Percentiles rank a stretch among this genome's conserved stretches.
Evolutionary conservation across 331 rosid species (phyloP).

Genomic region (Acacia concinna): DNA sequence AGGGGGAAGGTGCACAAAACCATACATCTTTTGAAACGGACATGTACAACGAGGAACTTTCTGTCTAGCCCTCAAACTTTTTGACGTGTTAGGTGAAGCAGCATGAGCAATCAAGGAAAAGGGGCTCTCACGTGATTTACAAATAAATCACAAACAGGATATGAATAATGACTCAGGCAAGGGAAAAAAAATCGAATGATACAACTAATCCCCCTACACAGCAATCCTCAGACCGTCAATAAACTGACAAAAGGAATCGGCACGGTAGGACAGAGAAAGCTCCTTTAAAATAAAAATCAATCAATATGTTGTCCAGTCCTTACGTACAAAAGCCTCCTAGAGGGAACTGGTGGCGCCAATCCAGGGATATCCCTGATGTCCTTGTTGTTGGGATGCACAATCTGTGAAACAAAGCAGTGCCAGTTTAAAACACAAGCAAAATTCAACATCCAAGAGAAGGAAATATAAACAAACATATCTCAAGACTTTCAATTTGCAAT

Average conservation of each 20-base stretch:
- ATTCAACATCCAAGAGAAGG: neutral
- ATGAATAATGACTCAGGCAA: conserved; percentile 45
- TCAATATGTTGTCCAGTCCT: conserved; percentile 48
- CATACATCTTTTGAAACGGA: conserved; percentile 22
- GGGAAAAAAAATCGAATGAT: conserved; percentile 34
- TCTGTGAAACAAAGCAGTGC: conserved; percentile 52
- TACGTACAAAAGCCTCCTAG: conserved; percentile 79
- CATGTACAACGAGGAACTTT: conserved; percentile 29
- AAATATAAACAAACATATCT: neutral
- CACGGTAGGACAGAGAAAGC: conserved; percentile 35
- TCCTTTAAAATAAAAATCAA: conserved; percentile 28
- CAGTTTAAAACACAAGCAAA: neutral
- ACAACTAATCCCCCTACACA: conserved; percentile 35
- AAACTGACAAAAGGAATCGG: conserved; percentile 30
- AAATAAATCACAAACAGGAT: conserved; percentile 51
- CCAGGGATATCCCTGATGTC: conserved; percentile 86
- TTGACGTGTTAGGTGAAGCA: conserved; percentile 40
- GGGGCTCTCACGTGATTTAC: conserved; percentile 53
- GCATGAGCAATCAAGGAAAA: conserved; percentile 42
- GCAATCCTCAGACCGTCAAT: conserved; percentile 42
- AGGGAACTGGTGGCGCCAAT: conserved; percentile 92
- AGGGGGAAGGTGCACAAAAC: neutral
- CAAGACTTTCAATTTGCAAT: conserved; percentile 17
- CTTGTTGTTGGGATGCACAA: conserved; percentile 85
- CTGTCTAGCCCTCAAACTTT: conserved; percentile 34